Percentiles rank a stretch among this genome's conserved stretches.
Conservation (phyloP, 2,329 filamentous ascomycete genomes). For the Xylaria sp. region DNA sequence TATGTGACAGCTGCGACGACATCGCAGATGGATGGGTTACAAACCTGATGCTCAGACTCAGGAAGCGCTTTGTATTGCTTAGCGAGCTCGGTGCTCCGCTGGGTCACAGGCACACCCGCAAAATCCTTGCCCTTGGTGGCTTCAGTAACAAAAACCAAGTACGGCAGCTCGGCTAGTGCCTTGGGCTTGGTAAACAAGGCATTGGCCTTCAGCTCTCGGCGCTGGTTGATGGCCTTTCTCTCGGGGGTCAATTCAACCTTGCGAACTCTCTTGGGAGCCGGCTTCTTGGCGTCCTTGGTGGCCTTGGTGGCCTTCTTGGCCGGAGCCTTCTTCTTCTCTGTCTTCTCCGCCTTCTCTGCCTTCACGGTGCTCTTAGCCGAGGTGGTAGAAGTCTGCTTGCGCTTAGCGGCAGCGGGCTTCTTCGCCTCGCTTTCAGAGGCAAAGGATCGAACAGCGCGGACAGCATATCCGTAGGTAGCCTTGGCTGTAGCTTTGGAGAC, state of each 20-base stretch:
- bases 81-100: constrained; percentile 28
- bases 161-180: constrained; percentile 31
- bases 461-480: constrained; percentile 3
- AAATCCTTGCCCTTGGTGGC: constrained; percentile 24
- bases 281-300: background rate
- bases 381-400: background rate
- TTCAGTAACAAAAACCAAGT: constrained; percentile 37
- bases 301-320: constrained; percentile 5
- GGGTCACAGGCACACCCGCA: constrained; percentile 5
- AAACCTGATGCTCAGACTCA: constrained; percentile 40
- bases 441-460: constrained; percentile 15
- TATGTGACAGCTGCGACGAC: background rate
- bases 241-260: constrained; percentile 16
- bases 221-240: constrained; percentile 25
- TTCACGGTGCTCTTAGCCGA: constrained; percentile 6
- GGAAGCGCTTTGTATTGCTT: constrained; percentile 38
- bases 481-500: constrained; percentile 16
- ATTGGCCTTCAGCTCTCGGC: constrained; percentile 34
- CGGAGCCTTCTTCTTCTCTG: constrained; percentile 20
- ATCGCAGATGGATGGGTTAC: constrained; percentile 16
- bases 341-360: constrained; percentile 24
- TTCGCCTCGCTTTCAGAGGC: constrained; percentile 19
- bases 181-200: constrained; percentile 40
- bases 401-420: constrained; percentile 12
- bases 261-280: constrained; percentile 1